Conservation (phyloP, 1,284 basidiomycete species). For the Paramarasmius palmivorus region DNA sequence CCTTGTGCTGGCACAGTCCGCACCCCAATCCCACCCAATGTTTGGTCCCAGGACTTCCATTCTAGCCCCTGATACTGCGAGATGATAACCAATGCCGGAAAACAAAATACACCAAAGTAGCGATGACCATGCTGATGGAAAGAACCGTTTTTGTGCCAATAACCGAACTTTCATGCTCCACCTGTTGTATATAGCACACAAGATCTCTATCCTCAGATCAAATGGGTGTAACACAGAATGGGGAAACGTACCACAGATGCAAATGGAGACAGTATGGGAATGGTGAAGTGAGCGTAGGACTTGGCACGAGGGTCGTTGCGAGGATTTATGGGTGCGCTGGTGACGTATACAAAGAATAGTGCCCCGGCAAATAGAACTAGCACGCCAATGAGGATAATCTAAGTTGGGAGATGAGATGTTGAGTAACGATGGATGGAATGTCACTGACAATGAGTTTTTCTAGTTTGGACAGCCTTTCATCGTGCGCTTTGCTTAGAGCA, state of each 20-base stretch:
- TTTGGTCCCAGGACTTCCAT: neutral
- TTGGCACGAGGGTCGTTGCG: conserved; percentile 27
- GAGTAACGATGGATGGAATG: neutral
- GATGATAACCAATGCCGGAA: conserved; percentile 34
- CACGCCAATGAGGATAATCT: conserved; percentile 43
- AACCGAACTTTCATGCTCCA: conserved; percentile 62
- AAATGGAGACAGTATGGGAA: conserved; percentile 70
- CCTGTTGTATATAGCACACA: conserved; percentile 34
- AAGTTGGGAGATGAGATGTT: conserved; percentile 2
- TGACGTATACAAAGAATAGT: conserved; percentile 42
- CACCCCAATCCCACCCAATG: too few relatives aligned
- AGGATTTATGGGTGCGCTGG: conserved; percentile 33
- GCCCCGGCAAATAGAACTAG: conserved; percentile 41
- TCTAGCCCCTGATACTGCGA: neutral
- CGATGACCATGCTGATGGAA: conserved; percentile 34
- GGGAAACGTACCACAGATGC: conserved; percentile 56
- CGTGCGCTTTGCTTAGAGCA: conserved; percentile 36
- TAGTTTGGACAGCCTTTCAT: conserved; percentile 44
- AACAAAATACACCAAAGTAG: conserved; percentile 38
- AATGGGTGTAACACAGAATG: neutral
- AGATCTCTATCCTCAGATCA: neutral
- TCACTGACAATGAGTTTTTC: conserved; percentile 54
- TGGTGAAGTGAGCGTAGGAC: conserved; percentile 57
- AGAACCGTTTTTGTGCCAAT: conserved; percentile 46
- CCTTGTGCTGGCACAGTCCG: too few relatives aligned